Evolutionary conservation across 768 basidiomycete genomes (phyloP).

Genomic region (Calocera cornea): DNA sequence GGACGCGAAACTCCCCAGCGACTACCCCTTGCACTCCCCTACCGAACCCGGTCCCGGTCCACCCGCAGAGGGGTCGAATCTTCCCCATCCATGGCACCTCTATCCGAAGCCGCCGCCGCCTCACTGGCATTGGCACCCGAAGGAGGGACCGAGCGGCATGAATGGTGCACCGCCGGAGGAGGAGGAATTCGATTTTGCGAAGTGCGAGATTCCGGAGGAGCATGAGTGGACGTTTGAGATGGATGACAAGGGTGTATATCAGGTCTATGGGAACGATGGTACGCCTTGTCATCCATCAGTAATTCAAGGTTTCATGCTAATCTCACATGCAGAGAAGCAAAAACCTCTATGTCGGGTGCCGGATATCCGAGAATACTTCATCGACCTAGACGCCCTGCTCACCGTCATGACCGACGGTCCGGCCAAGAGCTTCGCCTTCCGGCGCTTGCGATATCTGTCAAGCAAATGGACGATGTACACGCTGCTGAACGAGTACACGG

Average conservation of each 20-base stretch:
- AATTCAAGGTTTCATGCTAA: slow-evolving; percentile 10
- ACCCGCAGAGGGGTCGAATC: slow-evolving; percentile 20
- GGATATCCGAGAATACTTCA: slow-evolving; percentile 83
- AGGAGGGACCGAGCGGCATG: slow-evolving; percentile 13
- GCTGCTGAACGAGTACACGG: slow-evolving; percentile 84
- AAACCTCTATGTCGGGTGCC: slow-evolving; percentile 67
- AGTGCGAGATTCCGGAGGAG: slow-evolving; percentile 58
- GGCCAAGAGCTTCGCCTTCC: slow-evolving; percentile 87
- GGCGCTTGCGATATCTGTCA: slow-evolving; percentile 76
- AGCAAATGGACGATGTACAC: slow-evolving; percentile 92
- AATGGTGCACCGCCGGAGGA: slow-evolving; percentile 11
- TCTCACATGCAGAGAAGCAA: slow-evolving; percentile 19
- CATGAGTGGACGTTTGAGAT: slow-evolving; percentile 52
- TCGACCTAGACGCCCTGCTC: slow-evolving; percentile 86
- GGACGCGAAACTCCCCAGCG: slow-evolving; percentile 33
- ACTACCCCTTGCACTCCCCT: slow-evolving; percentile 9
- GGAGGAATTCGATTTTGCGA: slow-evolving; percentile 52
- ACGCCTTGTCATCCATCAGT: slow-evolving; percentile 12
- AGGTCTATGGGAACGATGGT: slow-evolving; percentile 46
- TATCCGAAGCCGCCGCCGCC: slow-evolving; percentile 90
- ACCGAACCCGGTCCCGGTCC: slow-evolving; percentile 5
- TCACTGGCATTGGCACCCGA: slow-evolving; percentile 76
- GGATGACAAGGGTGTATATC: slow-evolving; percentile 83
- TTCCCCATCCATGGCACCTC: slow-evolving; percentile 59
- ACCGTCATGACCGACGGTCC: slow-evolving; percentile 89